phyloP scores from a whole-genome alignment of 23 red algal genomes.

The Porphyridium purpureum region DNA sequence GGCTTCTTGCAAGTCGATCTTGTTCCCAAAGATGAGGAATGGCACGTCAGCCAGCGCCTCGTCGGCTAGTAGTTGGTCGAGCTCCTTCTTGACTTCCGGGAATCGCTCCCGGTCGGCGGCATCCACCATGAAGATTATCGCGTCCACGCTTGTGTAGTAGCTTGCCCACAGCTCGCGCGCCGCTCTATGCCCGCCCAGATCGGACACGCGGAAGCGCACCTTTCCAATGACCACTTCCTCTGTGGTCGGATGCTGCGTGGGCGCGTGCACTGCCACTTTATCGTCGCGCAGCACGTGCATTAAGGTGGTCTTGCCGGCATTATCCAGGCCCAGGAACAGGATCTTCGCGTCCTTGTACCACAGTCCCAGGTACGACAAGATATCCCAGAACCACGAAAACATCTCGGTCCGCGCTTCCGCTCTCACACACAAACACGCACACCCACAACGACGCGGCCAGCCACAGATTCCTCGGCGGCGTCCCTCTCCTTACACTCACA shows the following conservation, averaged over 20 bases:
- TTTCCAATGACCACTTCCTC: conserved; percentile 91
- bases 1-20: conserved; percentile 86
- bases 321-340: conserved; percentile 97
- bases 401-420: too few species aligned
- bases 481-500: too few species aligned
- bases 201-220: conserved; percentile 92
- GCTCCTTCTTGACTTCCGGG: conserved; percentile 76
- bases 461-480: too few species aligned
- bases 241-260: conserved; percentile 90
- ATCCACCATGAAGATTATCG: conserved; percentile 92
- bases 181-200: conserved; percentile 86
- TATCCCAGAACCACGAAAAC: conserved; percentile 97
- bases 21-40: conserved; percentile 97
- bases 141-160: conserved; percentile 98
- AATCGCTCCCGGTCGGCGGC: conserved; percentile 91
- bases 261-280: conserved; percentile 72
- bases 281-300: conserved; percentile 96
- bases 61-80: conserved; percentile 68
- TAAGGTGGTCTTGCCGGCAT: conserved; percentile 98
- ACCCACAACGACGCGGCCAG: too few species aligned
- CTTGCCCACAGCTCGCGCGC: conserved; percentile 97
- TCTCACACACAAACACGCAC: too few species aligned
- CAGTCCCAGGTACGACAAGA: conserved; percentile 81
- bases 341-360: conserved; percentile 99
- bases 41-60: conserved; percentile 91